Conservation (phyloP, 192 early-diverging fungal species). For the Pecoramyces ruminantium region DNA sequence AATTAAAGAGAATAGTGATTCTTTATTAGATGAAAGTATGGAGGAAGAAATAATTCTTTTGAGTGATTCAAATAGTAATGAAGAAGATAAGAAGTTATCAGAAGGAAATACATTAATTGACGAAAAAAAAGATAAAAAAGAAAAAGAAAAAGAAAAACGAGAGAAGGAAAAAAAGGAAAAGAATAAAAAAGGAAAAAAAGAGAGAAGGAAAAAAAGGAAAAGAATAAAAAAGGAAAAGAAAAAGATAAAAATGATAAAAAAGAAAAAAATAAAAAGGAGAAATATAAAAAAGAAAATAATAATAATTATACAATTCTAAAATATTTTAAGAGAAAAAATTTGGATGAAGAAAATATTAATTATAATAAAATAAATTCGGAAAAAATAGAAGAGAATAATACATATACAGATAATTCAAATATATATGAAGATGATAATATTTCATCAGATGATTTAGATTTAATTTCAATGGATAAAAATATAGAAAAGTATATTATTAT, state of each 20-base stretch:
- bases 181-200: constrained; percentile 10
- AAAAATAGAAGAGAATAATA: constrained; percentile 5
- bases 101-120: no score
- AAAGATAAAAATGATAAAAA: constrained; percentile 5
- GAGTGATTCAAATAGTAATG: no score
- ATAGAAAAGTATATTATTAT: background rate
- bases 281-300: background rate
- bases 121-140: background rate
- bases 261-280: constrained; percentile 4
- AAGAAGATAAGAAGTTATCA: no score
- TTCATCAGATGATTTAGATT: background rate
- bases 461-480: background rate
- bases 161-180: constrained; percentile 4
- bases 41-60: no score
- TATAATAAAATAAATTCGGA: no score
- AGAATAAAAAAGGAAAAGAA: background rate
- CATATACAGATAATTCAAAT: background rate
- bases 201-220: background rate
- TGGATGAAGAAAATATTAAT: no score
- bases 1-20: no score
- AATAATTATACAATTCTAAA: constrained; percentile 7
- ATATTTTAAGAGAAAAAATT: constrained; percentile 2
- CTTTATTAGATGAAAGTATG: no score
- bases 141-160: constrained; percentile 20
- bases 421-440: background rate